Base-by-base conservation (phyloP, 148 eudicot genomes). In the Silene uniflora region DNA sequence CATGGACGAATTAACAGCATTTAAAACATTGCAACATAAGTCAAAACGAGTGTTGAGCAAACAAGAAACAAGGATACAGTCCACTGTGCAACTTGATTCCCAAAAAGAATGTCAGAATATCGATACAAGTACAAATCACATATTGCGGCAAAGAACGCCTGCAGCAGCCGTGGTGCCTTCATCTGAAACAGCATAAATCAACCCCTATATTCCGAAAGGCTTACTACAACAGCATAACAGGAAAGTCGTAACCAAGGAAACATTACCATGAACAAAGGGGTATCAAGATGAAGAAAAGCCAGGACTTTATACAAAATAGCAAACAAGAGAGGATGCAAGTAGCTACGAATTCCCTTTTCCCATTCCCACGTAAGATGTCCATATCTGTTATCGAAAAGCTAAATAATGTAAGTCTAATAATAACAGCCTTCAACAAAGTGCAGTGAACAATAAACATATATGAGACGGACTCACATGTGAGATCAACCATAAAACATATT, bases 321-420 rank as follows among this genome's bases (percentile, higher is more conserved):
- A 87, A 95, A 95, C 76, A 95, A 66, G 79, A 92, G 77, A 4
- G 98, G 97, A 81, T 95, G 97, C 84, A 92, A 73, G 82, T 90
- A 92, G 75, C 97, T 89, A 13, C 98, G 91, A 54, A 95, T 87
- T 52, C 98, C 93, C 75, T 65, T 84, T 75, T 82, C 72, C 97
- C 98, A 95, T 83, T 95, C 98, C 98, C 98, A 95, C 5, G 98
- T 92, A 75, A 90, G 84, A 84, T 95, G 92, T 60, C 98, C 98
- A 78, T 92, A 95, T 79, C 97, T 91, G 75, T 62, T 70, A 81
- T 75, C 71, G 14, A 29, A 79, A 76, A 81, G 66, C 55, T 42
- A 66, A 69, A 73, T 22, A 59, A 35, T 71, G 75, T 71, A 77
- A 59, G 47, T 69, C 22, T 75, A 56, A 69, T 5, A 2, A 1